A percentile compares a stretch with the other conserved stretches of the same genome.
Evolutionary conservation across 1,284 basidiomycete genomes (phyloP).

Genomic region (Austropuccinia psidii): DNA sequence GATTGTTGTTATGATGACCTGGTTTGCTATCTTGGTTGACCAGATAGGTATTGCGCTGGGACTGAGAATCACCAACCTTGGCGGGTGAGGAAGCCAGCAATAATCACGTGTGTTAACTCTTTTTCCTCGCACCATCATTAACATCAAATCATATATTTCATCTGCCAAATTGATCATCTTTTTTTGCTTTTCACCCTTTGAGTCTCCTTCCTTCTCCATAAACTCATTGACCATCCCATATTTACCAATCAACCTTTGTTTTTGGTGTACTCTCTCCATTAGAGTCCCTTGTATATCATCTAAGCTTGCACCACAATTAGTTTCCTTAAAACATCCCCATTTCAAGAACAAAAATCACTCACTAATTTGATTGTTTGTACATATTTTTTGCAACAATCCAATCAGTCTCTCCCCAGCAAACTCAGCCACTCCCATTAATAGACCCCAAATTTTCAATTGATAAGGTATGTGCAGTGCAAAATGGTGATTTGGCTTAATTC

Average conservation of each 20-base stretch:
- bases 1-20: too few species aligned
- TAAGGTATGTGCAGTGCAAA: neutral
- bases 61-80: neutral
- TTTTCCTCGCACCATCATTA: neutral
- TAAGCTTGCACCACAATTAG: neutral
- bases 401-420: neutral
- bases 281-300: constrained; percentile 1
- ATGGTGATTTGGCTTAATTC: constrained; percentile 7
- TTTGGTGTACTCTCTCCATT: too few species aligned
- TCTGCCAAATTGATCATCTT: neutral
- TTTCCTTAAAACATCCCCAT: neutral
- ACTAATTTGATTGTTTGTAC: constrained; percentile 8
- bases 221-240: neutral
- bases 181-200: neutral
- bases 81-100: neutral
- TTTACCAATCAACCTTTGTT: too few species aligned
- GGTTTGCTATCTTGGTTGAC: too few species aligned
- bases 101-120: neutral
- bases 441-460: neutral
- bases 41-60: too few species aligned
- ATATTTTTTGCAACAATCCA: constrained; percentile 16
- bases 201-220: neutral
- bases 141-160: neutral
- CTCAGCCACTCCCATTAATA: neutral
- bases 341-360: too few species aligned